phyloP scores from a whole-genome alignment of 2,329 filamentous ascomycete species.

The Herpotrichia juniperi region DNA sequence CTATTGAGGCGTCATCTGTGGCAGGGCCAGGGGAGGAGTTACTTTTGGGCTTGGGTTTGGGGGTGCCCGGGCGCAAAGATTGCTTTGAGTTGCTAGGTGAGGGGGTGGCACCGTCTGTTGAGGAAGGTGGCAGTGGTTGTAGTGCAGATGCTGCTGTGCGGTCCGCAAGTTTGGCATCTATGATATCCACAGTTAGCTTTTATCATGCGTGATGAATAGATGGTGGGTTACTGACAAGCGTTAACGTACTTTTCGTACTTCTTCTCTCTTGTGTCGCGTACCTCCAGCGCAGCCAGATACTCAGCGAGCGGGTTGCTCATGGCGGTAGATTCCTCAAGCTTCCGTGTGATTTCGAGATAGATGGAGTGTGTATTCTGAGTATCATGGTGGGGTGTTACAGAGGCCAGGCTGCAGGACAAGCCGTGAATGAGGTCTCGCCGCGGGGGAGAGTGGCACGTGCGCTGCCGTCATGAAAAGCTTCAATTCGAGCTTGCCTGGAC shows the following conservation, averaged over 20 bases:
- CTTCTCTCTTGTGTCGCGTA: slow-evolving; percentile 72
- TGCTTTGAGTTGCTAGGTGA: slow-evolving; percentile 26
- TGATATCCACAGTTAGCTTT: too few relatives aligned
- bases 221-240: slow-evolving; percentile 66
- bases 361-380: slow-evolving; percentile 5
- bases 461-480: slow-evolving; percentile 18
- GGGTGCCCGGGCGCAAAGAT: slow-evolving; percentile 23
- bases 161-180: slow-evolving; percentile 56
- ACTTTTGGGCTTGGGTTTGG: slow-evolving; percentile 18
- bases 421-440: neutral
- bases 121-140: slow-evolving; percentile 27
- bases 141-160: slow-evolving; percentile 43
- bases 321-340: slow-evolving; percentile 26
- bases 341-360: slow-evolving; percentile 6
- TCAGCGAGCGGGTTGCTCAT: slow-evolving; percentile 81
- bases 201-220: too few relatives aligned
- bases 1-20: slow-evolving; percentile 19
- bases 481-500: slow-evolving; percentile 1
- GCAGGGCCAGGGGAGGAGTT: slow-evolving; percentile 21
- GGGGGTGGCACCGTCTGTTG: slow-evolving; percentile 22
- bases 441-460: slow-evolving; percentile 16
- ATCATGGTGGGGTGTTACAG: slow-evolving; percentile 20
- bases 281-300: slow-evolving; percentile 76
- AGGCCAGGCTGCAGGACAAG: slow-evolving; percentile 1
- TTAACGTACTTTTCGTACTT: slow-evolving; percentile 72